Evolutionary conservation across 1,284 basidiomycete genomes (phyloP), one percentile per base, ranked within the genome.

Genomic region (Abortiporus biennis): DNA sequence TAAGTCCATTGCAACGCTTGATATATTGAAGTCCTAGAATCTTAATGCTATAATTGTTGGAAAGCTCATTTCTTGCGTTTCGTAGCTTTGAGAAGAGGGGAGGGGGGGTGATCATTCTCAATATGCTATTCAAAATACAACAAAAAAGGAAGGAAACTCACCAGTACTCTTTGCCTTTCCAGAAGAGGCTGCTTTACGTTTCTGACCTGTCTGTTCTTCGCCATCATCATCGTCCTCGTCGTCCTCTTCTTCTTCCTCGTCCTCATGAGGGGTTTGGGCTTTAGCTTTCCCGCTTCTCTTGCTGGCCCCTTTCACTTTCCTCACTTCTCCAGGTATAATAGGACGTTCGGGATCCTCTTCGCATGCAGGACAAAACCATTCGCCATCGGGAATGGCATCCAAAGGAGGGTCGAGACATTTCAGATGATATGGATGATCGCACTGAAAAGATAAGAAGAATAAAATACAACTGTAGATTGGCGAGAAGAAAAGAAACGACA

Each of bases 331-430:
- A 16, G 57, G 53, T n/a, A 54, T 56, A 27, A 64, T 48, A 2
- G 63, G 63, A 4, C 59, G 62, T 22, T 61, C 64, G 0, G 64
- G 64, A 11, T 57, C 54, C 12, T 61, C 57, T 30, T 55, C 56
- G 50, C 91, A 94, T 38, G 73, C 68, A 0, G 85, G 80, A 55
- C 91, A 94, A 71, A 93, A 94, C 92, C 92, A 95, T 61, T 93
- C 89, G 27, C 88, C 93, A 17, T 90, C 87, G 0, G 94, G 94
- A 12, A 94, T 68, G 1, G 70, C 78, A 12, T 66, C 58, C 38
- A 98, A 65, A 2, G 90, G 88, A 5, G 92, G 93, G 24, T 70
- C 64, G 37, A 95, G 74, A 60, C 93, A 98, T 3, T 70, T 71
- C 11, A 88, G 68, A 59, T 98, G 93, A 59, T 87, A 96, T 0